Evolutionary conservation across 805 yeast species (phyloP).

Genomic region (Candida coleopterorum): DNA sequence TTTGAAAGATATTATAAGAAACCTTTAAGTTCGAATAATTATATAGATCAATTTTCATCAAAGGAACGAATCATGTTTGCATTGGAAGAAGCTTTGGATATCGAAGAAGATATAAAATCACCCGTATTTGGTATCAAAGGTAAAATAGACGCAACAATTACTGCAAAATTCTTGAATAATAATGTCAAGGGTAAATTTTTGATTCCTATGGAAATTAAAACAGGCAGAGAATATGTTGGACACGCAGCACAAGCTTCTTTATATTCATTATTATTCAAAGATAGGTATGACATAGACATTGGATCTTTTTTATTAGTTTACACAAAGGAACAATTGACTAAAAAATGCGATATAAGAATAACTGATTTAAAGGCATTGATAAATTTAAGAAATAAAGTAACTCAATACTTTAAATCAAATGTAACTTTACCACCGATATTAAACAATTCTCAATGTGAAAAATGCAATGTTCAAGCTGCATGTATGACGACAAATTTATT

Average conservation of each 20-base stretch:
- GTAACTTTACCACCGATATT: conserved; percentile 51
- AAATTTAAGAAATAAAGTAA: conserved; percentile 66
- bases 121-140: conserved; percentile 89
- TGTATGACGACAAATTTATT: conserved; percentile 67
- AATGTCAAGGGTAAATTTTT: conserved; percentile 40
- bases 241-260: conserved; percentile 86
- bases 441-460: conserved; percentile 52
- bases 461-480: conserved; percentile 49
- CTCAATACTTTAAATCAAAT: conserved; percentile 52
- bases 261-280: conserved; percentile 74
- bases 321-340: conserved; percentile 55
- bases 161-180: conserved; percentile 41
- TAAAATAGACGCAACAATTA: conserved; percentile 80
- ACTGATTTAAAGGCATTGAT: conserved; percentile 64
- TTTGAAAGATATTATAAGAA: conserved; percentile 39
- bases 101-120: conserved; percentile 91
- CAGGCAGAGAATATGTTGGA: conserved; percentile 62
- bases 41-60: conserved; percentile 21
- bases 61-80: conserved; percentile 41
- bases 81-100: conserved; percentile 64
- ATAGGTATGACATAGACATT: conserved; percentile 69
- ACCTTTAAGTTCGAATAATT: conserved; percentile 10
- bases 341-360: conserved; percentile 47
- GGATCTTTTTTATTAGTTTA: conserved; percentile 67
- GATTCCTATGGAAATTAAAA: conserved; percentile 85